Conservation (phyloP, 441 rosid genomes). For the Jatropha multifida region DNA sequence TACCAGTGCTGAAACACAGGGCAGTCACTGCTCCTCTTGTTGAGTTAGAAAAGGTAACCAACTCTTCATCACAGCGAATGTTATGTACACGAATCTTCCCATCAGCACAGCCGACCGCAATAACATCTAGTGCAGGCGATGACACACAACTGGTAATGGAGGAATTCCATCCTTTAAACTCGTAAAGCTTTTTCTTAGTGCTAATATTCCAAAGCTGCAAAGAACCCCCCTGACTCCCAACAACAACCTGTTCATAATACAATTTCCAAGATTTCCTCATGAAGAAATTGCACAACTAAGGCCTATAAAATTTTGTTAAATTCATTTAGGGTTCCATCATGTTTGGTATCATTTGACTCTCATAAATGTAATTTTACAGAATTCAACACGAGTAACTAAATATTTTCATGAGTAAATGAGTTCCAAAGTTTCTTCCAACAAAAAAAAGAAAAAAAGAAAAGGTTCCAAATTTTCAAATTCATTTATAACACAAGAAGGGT, state of each 20-base stretch:
- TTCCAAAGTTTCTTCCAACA: no score
- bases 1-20: constrained; percentile 87
- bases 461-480: no score
- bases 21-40: constrained; percentile 84
- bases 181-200: constrained; percentile 75
- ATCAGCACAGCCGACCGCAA: constrained; percentile 92
- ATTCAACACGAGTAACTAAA: no score
- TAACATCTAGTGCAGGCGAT: constrained; percentile 93
- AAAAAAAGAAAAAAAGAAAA: no score
- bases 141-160: constrained; percentile 73
- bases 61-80: constrained; percentile 66
- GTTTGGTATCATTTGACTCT: no score
- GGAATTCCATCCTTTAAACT: constrained; percentile 87
- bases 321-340: no score
- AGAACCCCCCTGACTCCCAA: constrained; percentile 83
- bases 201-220: constrained; percentile 96
- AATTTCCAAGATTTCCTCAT: constrained; percentile 8
- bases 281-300: neutral
- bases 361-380: no score
- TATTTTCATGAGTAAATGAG: no score
- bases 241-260: constrained; percentile 54
- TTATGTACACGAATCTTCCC: constrained; percentile 90
- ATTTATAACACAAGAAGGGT: no score
- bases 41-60: constrained; percentile 74
- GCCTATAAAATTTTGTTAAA: no score